Conservation (phyloP, 2,329 filamentous ascomycete species). For the Aureobasidium uvarum region DNA sequence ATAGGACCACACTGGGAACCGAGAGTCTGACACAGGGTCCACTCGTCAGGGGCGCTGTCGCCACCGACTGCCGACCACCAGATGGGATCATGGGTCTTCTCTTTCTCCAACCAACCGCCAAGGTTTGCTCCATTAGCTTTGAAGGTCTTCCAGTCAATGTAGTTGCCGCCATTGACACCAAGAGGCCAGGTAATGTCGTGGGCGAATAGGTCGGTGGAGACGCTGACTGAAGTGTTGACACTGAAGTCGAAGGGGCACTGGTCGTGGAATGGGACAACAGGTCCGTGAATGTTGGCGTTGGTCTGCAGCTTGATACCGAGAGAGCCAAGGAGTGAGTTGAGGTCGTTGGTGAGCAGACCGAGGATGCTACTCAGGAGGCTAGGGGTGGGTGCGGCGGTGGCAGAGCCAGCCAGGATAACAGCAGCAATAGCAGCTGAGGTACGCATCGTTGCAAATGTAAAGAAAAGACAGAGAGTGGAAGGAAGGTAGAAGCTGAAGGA, state of each 20-base stretch:
- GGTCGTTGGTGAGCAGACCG: conserved; percentile 20
- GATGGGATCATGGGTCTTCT: conserved; percentile 27
- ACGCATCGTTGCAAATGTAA: conserved; percentile 7
- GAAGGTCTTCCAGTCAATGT: conserved; percentile 31
- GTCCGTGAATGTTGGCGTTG: conserved; percentile 26
- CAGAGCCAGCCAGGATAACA: conserved; percentile 10
- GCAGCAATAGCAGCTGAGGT: conserved; percentile 15
- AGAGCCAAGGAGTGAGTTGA: conserved; percentile 25
- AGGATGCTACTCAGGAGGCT: conserved; percentile 18
- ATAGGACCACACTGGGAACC: background rate
- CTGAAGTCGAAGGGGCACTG: conserved; percentile 25
- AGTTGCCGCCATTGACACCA: conserved; percentile 26
- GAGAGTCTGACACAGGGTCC: background rate
- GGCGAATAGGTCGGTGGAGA: background rate
- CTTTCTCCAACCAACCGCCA: conserved; percentile 39
- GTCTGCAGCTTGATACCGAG: conserved; percentile 25
- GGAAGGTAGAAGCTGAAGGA: conserved; percentile 1
- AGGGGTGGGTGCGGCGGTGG: conserved; percentile 19
- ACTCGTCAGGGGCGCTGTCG: conserved; percentile 27
- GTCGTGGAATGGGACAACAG: conserved; percentile 19
- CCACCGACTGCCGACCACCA: conserved; percentile 32
- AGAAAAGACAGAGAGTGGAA: background rate
- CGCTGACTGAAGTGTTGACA: background rate
- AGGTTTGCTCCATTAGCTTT: conserved; percentile 34
- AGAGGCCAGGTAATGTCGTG: conserved; percentile 28